These are phyloP conservation scores for Torulaspora microellipsoides DNA, from an alignment of 805 yeast species.

Conservation along the genomic window DNA sequence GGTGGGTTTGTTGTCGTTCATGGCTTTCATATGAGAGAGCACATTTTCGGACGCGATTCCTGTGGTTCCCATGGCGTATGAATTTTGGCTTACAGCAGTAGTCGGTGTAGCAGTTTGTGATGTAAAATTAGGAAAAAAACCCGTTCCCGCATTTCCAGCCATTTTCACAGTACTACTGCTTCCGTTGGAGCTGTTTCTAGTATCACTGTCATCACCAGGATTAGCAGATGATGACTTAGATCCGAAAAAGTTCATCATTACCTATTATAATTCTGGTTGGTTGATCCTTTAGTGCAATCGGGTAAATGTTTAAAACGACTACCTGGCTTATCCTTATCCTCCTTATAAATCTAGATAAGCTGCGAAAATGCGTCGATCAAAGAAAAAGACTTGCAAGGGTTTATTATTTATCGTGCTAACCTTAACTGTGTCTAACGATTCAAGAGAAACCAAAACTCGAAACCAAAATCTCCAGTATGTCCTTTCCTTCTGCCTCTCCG, in stretches of 20 bases:
- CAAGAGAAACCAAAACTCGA: too few species aligned
- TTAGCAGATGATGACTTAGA: slow-evolving; percentile 15
- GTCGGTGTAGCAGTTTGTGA: slow-evolving; percentile 57
- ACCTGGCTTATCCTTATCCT: too few species aligned
- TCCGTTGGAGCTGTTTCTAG: slow-evolving; percentile 12
- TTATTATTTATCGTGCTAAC: too few species aligned
- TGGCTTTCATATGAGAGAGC: slow-evolving; percentile 31
- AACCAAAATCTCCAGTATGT: too few species aligned
- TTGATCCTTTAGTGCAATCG: too few species aligned
- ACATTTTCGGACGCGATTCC: slow-evolving; percentile 39
- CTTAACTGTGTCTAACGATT: too few species aligned
- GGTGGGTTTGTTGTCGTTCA: slow-evolving; percentile 13
- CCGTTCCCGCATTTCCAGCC: slow-evolving; percentile 12
- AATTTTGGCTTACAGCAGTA: slow-evolving; percentile 58
- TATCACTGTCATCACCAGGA: slow-evolving; percentile 11
- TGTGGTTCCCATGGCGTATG: slow-evolving; percentile 68
- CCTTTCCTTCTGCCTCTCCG: too few species aligned
- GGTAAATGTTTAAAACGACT: too few species aligned
- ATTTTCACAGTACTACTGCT: slow-evolving; percentile 6
- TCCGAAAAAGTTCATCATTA: slow-evolving; percentile 31
- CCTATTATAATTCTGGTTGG: too few species aligned
- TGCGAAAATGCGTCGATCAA: too few species aligned
- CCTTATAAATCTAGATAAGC: too few species aligned
- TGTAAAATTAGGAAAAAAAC: slow-evolving; percentile 35
- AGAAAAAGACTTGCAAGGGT: too few species aligned